Percentiles rank a stretch among this genome's conserved stretches.
Conservation (phyloP, 768 basidiomycete species). For the Mycena amicta region DNA sequence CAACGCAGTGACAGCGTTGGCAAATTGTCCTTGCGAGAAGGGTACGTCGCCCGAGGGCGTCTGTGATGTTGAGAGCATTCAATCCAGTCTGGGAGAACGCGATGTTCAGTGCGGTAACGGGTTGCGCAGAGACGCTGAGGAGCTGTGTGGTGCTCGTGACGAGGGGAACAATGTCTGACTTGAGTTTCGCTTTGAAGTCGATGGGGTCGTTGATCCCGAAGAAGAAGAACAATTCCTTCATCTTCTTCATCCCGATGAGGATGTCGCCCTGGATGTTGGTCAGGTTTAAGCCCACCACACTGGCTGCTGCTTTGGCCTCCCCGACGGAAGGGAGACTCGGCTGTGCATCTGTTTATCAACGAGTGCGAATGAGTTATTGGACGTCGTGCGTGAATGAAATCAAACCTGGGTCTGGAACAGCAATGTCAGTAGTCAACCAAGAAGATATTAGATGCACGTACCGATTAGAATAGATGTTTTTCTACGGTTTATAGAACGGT, state of each 20-base stretch:
- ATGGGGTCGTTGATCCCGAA: slow-evolving; percentile 50
- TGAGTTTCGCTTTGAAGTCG: slow-evolving; percentile 46
- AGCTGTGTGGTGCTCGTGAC: slow-evolving; percentile 51
- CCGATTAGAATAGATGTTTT: not conserved
- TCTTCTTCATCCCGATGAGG: slow-evolving; percentile 57
- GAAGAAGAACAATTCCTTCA: slow-evolving; percentile 52
- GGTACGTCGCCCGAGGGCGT: slow-evolving; percentile 38
- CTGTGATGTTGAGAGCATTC: slow-evolving; percentile 42
- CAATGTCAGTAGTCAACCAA: not conserved
- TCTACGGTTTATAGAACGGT: not conserved
- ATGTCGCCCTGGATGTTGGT: slow-evolving; percentile 52
- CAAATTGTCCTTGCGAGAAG: slow-evolving; percentile 45
- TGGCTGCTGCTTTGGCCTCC: slow-evolving; percentile 2
- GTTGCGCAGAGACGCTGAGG: slow-evolving; percentile 29
- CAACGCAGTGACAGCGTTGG: slow-evolving; percentile 39
- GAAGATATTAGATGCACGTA: not conserved
- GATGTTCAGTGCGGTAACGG: slow-evolving; percentile 48
- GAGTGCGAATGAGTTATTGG: not conserved
- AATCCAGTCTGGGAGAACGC: slow-evolving; percentile 56
- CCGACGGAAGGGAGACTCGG: not conserved
- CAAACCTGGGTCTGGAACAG: not conserved
- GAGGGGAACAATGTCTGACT: slow-evolving; percentile 38
- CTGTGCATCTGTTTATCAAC: not conserved
- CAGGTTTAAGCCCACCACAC: slow-evolving; percentile 28
- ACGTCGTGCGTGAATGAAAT: too few relatives aligned